Evolutionary conservation across 805 yeast species (phyloP).

Genomic region (Barnettozyma pratensis): DNA sequence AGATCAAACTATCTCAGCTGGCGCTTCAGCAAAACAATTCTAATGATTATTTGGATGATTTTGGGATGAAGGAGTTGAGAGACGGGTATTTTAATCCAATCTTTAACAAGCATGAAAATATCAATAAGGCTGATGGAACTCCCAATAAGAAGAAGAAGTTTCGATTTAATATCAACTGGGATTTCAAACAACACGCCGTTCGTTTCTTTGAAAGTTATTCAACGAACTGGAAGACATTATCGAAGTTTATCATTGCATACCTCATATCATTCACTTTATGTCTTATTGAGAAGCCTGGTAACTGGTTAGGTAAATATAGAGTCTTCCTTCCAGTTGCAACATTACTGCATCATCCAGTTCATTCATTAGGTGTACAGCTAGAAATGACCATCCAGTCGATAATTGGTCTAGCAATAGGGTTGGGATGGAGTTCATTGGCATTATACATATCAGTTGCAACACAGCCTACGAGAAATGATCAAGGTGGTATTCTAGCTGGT

Average conservation of each 20-base stretch:
- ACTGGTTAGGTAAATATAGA: conserved; percentile 39
- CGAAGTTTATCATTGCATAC: conserved; percentile 30
- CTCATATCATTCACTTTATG: conserved; percentile 35
- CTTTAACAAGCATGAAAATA: conserved; percentile 27
- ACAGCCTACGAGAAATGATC: conserved; percentile 34
- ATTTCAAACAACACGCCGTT: conserved; percentile 1
- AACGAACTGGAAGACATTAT: conserved; percentile 15
- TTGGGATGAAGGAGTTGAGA: conserved; percentile 40
- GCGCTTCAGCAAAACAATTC: conserved; percentile 8
- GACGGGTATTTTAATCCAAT: conserved; percentile 46
- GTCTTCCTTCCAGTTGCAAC: conserved; percentile 39
- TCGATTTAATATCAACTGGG: too few species aligned
- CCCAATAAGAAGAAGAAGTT: not conserved
- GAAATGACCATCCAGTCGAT: conserved; percentile 39
- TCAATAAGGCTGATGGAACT: not conserved
- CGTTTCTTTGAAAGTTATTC: not conserved
- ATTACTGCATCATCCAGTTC: conserved; percentile 42
- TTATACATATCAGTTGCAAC: conserved; percentile 37
- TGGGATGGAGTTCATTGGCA: conserved; percentile 41
- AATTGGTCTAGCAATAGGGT: conserved; percentile 35
- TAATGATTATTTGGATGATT: conserved; percentile 26
- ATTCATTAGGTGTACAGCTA: conserved; percentile 41
- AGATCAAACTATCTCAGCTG: conserved; percentile 27
- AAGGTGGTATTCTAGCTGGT: conserved; percentile 41
- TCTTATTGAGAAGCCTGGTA: conserved; percentile 31